Evolutionary conservation across 2,329 filamentous ascomycete genomes (phyloP).

Genomic region (Xylariaceae sp.): DNA sequence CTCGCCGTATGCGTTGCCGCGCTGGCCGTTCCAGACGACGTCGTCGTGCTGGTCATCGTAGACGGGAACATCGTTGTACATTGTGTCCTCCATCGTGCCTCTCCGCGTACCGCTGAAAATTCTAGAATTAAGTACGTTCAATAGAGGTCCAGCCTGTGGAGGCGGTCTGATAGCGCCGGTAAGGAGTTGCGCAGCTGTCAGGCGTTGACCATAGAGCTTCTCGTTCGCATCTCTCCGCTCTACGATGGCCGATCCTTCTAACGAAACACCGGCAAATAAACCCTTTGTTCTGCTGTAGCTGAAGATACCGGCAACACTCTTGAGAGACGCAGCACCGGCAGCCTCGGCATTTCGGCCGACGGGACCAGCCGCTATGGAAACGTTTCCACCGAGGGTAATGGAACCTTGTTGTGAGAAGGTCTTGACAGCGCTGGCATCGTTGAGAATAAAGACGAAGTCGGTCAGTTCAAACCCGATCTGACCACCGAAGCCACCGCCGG

Average conservation of each 20-base stretch:
- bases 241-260: constrained; percentile 89
- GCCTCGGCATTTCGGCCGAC: constrained; percentile 94
- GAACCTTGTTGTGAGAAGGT: constrained; percentile 91
- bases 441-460: constrained; percentile 97
- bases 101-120: constrained; percentile 67
- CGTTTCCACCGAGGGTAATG: constrained; percentile 90
- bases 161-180: constrained; percentile 74
- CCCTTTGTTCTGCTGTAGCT: constrained; percentile 98
- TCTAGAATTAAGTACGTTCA: constrained; percentile 79
- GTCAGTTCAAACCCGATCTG: constrained; percentile 86
- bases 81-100: constrained; percentile 46
- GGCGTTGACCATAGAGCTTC: constrained; percentile 82
- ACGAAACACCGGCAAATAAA: constrained; percentile 87
- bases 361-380: constrained; percentile 90
- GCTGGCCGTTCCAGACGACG: constrained; percentile 75
- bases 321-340: constrained; percentile 86
- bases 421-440: constrained; percentile 82
- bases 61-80: constrained; percentile 92
- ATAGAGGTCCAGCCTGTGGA: constrained; percentile 75
- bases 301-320: constrained; percentile 86
- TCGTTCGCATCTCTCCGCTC: constrained; percentile 96
- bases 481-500: constrained; percentile 77
- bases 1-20: constrained; percentile 59
- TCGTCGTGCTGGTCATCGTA: constrained; percentile 83
- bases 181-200: constrained; percentile 78